A percentile compares a stretch with the other conserved stretches of the same genome.
Evolutionary conservation across 2,329 filamentous ascomycete genomes (phyloP).

Genomic region (Colletotrichum gloeosporioides): DNA sequence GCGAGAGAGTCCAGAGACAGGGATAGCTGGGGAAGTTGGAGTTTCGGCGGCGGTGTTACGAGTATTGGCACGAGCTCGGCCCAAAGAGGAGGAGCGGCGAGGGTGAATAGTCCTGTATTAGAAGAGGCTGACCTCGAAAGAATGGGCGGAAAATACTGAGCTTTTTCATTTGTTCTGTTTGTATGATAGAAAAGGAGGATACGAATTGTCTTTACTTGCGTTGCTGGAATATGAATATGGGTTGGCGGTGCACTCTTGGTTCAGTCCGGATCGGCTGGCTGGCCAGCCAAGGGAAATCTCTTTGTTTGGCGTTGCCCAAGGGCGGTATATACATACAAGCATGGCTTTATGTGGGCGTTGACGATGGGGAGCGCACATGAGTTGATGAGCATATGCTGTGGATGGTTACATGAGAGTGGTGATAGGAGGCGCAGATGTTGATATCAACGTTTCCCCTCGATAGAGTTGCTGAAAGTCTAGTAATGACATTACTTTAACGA

Average conservation of each 20-base stretch:
- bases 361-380: not conserved
- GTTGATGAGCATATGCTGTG: not conserved
- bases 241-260: not conserved
- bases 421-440: not conserved
- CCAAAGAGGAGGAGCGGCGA: conserved; percentile 13
- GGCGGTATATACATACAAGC: not conserved
- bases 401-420: not conserved
- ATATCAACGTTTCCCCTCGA: not conserved
- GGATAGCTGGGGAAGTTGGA: conserved; percentile 41
- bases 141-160: conserved; percentile 30
- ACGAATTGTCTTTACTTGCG: not conserved
- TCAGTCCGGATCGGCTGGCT: not conserved
- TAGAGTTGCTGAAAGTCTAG: not conserved
- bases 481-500: not conserved
- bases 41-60: conserved; percentile 2
- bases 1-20: conserved; percentile 32
- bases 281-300: not conserved
- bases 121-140: conserved; percentile 31
- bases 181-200: not conserved
- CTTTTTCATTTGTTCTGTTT: too few relatives aligned
- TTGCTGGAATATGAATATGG: not conserved
- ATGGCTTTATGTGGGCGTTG: not conserved
- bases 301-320: not conserved
- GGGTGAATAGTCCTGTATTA: conserved; percentile 25
- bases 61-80: not conserved